Conservation (phyloP, 495 filamentous ascomycete genomes). For the Penicillium lividum region DNA sequence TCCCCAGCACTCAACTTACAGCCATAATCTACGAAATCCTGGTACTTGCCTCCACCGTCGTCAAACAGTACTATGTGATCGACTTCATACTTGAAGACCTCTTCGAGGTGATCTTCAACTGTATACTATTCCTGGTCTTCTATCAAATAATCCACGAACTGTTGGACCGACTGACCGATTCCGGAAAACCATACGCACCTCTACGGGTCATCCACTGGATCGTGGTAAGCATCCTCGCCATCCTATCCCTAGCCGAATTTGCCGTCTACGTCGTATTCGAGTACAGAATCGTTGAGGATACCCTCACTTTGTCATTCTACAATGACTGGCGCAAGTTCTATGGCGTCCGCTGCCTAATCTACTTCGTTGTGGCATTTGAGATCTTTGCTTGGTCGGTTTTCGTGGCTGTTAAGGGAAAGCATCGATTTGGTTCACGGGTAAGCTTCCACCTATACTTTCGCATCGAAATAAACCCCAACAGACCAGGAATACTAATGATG, state of each 20-base stretch:
- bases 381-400: constrained; percentile 24
- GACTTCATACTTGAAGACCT: constrained; percentile 23
- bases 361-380: constrained; percentile 24
- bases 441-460: background rate
- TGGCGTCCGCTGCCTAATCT: constrained; percentile 15
- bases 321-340: constrained; percentile 7
- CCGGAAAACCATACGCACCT: constrained; percentile 19
- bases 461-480: background rate
- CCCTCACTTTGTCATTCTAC: background rate
- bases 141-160: constrained; percentile 24
- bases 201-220: constrained; percentile 24
- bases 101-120: constrained; percentile 15
- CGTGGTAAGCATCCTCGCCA: constrained; percentile 14
- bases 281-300: constrained; percentile 12
- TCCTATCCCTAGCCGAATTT: constrained; percentile 20
- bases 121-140: constrained; percentile 25
- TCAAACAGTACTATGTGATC: constrained; percentile 27
- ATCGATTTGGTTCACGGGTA: constrained; percentile 26
- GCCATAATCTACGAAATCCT: constrained; percentile 17
- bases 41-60: constrained; percentile 15
- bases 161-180: constrained; percentile 20
- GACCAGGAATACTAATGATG: background rate
- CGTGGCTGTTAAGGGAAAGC: constrained; percentile 21
- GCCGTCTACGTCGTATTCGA: constrained; percentile 16
- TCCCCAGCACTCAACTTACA: background rate